A percentile compares a stretch with the other conserved stretches of the same genome.
phyloP scores from a whole-genome alignment of 192 early-diverging fungal species.

The Umbelopsis vinacea region DNA sequence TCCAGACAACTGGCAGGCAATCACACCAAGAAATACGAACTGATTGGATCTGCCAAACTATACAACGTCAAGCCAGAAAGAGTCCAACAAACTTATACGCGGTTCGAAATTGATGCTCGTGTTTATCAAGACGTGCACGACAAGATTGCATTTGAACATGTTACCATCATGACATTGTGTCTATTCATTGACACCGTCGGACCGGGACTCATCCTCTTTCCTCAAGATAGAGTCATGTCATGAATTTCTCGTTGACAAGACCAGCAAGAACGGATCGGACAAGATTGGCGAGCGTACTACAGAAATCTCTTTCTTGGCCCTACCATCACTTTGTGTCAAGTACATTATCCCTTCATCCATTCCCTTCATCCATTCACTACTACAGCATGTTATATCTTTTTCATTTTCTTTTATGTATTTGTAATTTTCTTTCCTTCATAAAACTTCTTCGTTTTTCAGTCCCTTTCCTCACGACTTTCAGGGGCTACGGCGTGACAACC shows the following conservation, averaged over 20 bases:
- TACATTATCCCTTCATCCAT: not conserved
- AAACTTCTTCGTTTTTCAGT: not conserved
- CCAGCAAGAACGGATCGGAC: too few species aligned
- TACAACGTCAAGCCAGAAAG: not conserved
- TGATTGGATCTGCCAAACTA: not conserved
- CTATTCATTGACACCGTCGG: conserved; percentile 4
- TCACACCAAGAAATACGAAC: not conserved
- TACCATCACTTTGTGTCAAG: too few species aligned
- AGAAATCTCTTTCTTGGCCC: too few species aligned
- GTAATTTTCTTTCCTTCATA: not conserved
- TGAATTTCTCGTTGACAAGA: too few species aligned
- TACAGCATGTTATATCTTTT: not conserved
- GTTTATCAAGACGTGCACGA: not conserved
- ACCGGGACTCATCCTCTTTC: not conserved
- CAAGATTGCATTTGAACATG: conserved; percentile 5
- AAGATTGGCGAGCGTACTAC: not conserved
- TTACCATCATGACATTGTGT: conserved; percentile 9
- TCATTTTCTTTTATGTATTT: not conserved
- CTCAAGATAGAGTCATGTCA: not conserved
- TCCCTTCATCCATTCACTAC: not conserved
- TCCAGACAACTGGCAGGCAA: not conserved
- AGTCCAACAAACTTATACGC: not conserved
- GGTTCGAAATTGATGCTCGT: not conserved
- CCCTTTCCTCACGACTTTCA: not conserved
- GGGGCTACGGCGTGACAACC: not conserved